Evolutionary conservation across 2,329 filamentous ascomycete species (phyloP), one percentile per base, ranked within the genome.

Genomic region (Chaetoscypha palmicola): DNA sequence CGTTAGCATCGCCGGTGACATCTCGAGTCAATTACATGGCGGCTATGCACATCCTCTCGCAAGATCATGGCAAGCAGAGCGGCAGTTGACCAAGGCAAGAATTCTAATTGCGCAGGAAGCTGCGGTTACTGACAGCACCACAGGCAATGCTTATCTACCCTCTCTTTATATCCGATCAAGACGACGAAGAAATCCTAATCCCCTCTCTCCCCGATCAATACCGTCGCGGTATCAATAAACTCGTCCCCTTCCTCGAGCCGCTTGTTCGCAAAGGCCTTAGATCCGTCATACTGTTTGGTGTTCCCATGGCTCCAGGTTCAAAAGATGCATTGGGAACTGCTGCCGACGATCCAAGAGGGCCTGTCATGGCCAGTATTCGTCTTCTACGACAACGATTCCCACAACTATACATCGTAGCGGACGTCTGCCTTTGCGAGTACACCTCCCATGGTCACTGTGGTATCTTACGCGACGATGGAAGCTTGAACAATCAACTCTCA

Each of bases 111-210:
- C 19, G 12, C 20, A 33, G 17, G 42, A 38, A 35, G 24, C 23
- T 33, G 16, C 38, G 49, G 19, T 26, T 47, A 38, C 49, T 56
- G 22, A 56, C 36, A 23, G 11, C 14, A 10, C 28, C 14, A 2
- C 58, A 95, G 88, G 92, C 90, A 28, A 97, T 97, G 92, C 83
- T 98, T 59, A 96, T 98, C 60, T 97, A 94, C 68, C 92, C 92
- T 10, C 76, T 98, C 54, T 98, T 98, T 71, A 79, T 98, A 53
- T 94, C 92, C 59, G 92, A 98, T 66, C 79, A 86, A 61, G 86
- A 91, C 26, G 87, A 97, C 60, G 91, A 97, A 69, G 86, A 96
- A 69, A 85, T 83, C 11, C 74, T 85, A 12, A 94, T 98, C 45
- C 83, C 90, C 39, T 95, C 90, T 16, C 77, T 98, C 3, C 92